A percentile compares a stretch with the other conserved stretches of the same genome.
Evolutionary conservation across 805 yeast species (phyloP).

Genomic region (Monosporozyma solicola): DNA sequence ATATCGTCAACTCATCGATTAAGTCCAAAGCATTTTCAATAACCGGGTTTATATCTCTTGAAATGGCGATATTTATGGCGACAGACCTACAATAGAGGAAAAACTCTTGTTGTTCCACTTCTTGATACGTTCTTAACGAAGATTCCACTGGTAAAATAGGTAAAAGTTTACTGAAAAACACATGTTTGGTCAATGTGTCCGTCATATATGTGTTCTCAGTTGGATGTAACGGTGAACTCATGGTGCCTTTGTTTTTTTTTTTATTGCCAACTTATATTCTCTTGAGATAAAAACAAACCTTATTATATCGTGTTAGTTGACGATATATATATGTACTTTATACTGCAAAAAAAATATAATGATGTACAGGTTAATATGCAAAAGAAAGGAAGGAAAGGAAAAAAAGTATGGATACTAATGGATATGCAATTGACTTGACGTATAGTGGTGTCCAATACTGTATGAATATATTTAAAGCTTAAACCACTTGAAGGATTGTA

Average conservation of each 20-base stretch:
- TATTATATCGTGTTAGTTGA: no score
- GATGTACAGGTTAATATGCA: background rate
- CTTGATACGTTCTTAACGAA: constrained; percentile 6
- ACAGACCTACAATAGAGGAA: constrained; percentile 9
- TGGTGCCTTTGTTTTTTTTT: background rate
- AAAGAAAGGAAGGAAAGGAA: no score
- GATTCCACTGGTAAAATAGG: constrained; percentile 10
- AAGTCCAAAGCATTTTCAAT: constrained; percentile 7
- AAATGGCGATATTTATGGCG: constrained; percentile 8
- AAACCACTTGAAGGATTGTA: no score
- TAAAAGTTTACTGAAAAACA: constrained; percentile 18
- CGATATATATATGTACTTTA: no score
- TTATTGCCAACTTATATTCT: no score
- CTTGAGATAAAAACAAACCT: no score
- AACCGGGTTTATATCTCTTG: constrained; percentile 7
- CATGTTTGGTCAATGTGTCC: constrained; percentile 14
- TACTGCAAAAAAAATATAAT: no score
- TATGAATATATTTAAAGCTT: no score
- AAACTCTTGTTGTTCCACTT: constrained; percentile 13
- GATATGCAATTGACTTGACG: background rate
- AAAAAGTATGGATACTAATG: no score
- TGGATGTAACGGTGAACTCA: background rate
- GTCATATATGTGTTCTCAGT: constrained; percentile 5
- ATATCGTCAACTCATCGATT: constrained; percentile 6
- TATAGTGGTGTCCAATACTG: no score